Conservation (phyloP, 1,284 basidiomycete genomes). For the Mycena sp. region DNA sequence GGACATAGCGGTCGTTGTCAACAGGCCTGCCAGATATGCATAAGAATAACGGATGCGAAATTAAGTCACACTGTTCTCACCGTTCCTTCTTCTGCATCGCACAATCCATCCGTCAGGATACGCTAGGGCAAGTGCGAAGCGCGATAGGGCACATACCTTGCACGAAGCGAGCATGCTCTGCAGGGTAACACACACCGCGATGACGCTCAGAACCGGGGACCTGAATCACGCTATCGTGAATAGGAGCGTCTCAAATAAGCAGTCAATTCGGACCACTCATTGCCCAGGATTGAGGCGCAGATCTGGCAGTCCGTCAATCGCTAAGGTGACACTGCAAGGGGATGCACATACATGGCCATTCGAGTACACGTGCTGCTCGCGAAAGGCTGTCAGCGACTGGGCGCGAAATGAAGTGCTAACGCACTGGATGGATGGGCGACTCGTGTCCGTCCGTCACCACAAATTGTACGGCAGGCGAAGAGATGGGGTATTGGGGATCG, state of each 20-base stretch:
- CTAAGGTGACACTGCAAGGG: slow-evolving; percentile 10
- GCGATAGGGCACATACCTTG: slow-evolving; percentile 60
- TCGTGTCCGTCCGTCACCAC: slow-evolving; percentile 68
- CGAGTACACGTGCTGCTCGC: slow-evolving; percentile 78
- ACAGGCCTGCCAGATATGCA: slow-evolving; percentile 58
- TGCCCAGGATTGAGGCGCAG: slow-evolving; percentile 86
- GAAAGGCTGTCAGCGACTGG: slow-evolving; percentile 14
- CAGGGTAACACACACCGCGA: slow-evolving; percentile 81
- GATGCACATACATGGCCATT: slow-evolving; percentile 77
- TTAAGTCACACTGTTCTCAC: slow-evolving; percentile 47
- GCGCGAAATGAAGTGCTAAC: slow-evolving; percentile 41
- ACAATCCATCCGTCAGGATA: slow-evolving; percentile 16
- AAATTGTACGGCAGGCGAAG: slow-evolving; percentile 85
- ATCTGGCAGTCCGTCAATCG: slow-evolving; percentile 56
- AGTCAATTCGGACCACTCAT: slow-evolving; percentile 65
- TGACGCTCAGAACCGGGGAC: slow-evolving; percentile 82
- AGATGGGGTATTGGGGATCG: slow-evolving; percentile 80
- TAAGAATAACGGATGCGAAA: slow-evolving; percentile 4
- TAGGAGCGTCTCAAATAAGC: slow-evolving; percentile 4
- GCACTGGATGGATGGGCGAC: slow-evolving; percentile 79
- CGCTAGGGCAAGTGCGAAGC: slow-evolving; percentile 15
- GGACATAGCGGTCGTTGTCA: slow-evolving; percentile 84
- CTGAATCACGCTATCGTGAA: slow-evolving; percentile 6
- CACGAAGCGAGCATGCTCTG: slow-evolving; percentile 91
- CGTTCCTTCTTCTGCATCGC: slow-evolving; percentile 72